A percentile compares a stretch with the other conserved stretches of the same genome.
Evolutionary conservation across 305 asterid genomes (phyloP).

Genomic region (Solanum hybrid): DNA sequence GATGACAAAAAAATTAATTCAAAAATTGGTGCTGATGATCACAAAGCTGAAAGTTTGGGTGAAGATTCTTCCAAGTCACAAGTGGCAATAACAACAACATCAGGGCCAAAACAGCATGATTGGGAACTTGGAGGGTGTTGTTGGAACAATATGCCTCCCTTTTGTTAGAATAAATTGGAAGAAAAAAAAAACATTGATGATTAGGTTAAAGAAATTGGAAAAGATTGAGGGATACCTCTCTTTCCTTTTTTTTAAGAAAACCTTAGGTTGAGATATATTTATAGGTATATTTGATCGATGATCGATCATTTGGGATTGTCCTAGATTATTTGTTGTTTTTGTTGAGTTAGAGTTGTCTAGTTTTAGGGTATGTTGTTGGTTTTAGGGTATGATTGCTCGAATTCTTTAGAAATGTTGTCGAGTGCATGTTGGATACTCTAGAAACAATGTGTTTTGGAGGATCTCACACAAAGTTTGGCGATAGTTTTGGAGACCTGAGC

Average conservation of each 20-base stretch:
- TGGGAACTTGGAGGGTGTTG: constrained; percentile 31
- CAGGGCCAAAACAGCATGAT: constrained; percentile 20
- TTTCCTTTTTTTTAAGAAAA: neutral
- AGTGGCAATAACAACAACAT: constrained; percentile 10
- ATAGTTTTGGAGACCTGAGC: neutral
- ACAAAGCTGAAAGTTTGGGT: constrained; percentile 16
- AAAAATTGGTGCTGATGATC: constrained; percentile 12
- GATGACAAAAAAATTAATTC: constrained; percentile 7
- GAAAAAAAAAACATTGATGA: neutral
- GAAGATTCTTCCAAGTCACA: constrained; percentile 20
- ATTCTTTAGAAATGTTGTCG: neutral
- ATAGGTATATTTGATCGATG: neutral
- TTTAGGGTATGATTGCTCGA: neutral
- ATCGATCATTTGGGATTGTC: neutral
- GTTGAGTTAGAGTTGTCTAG: neutral
- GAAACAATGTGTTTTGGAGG: neutral
- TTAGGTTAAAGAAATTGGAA: neutral
- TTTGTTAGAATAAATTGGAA: constrained; percentile 16
- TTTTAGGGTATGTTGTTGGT: neutral
- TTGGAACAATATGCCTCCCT: constrained; percentile 58
- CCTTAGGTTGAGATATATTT: neutral
- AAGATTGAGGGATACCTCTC: constrained; percentile 3
- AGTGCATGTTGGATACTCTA: neutral
- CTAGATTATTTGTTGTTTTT: neutral
- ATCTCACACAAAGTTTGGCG: neutral